Evolutionary conservation across 768 basidiomycete species (phyloP).

Genomic region (Pisolithus microcarpus): DNA sequence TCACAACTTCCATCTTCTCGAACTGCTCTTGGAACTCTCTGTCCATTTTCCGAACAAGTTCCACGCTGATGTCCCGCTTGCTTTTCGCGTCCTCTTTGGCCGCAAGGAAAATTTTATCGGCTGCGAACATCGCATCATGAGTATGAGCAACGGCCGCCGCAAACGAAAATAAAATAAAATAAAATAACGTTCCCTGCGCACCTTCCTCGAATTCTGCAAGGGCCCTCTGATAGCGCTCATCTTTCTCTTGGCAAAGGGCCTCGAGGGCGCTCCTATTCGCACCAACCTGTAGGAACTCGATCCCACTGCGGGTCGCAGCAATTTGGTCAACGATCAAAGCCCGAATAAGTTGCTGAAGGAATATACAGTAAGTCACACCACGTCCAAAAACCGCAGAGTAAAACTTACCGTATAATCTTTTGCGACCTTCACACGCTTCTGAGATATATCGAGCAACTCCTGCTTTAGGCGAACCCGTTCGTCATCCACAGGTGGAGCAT

Average conservation of each 20-base stretch:
- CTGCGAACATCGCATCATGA: slow-evolving; percentile 28
- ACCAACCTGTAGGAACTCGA: slow-evolving; percentile 56
- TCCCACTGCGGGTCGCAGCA: slow-evolving; percentile 48
- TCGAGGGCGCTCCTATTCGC: slow-evolving; percentile 62
- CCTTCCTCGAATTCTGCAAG: slow-evolving; percentile 46
- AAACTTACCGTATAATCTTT: slow-evolving; percentile 50
- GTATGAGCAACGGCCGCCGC: not conserved
- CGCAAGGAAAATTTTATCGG: slow-evolving; percentile 38
- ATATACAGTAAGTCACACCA: not conserved
- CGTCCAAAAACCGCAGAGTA: not conserved
- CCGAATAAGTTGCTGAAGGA: slow-evolving; percentile 44
- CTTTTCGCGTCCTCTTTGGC: slow-evolving; percentile 42
- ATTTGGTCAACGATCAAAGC: slow-evolving; percentile 52
- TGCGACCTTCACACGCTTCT: slow-evolving; percentile 45
- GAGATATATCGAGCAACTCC: slow-evolving; percentile 39
- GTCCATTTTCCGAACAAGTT: slow-evolving; percentile 28
- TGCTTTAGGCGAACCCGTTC: slow-evolving; percentile 39
- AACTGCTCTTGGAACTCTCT: slow-evolving; percentile 50
- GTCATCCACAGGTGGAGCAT: slow-evolving; percentile 42
- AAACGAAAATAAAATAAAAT: not conserved
- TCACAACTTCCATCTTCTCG: slow-evolving; percentile 39
- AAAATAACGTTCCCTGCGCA: slow-evolving; percentile 21
- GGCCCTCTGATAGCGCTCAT: slow-evolving; percentile 50
- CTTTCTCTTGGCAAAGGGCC: slow-evolving; percentile 47
- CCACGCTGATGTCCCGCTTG: slow-evolving; percentile 31